phyloP scores from a whole-genome alignment of 2,329 filamentous ascomycete species.

The Sordariomycetes sp. region DNA sequence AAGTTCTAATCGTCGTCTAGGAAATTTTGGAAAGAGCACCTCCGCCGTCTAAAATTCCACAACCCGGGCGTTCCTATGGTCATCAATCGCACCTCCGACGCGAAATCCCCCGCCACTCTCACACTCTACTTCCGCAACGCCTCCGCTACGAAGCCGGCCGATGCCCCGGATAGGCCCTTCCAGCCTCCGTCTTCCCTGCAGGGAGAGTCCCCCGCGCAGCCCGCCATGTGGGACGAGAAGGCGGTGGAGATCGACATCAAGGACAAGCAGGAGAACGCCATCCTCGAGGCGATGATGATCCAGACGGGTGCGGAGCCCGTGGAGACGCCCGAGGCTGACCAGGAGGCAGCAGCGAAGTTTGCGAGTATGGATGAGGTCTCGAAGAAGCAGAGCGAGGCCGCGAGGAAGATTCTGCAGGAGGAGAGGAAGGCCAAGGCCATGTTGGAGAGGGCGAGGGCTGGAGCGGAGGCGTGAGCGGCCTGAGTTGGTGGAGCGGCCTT shows the following conservation, averaged over 20 bases:
- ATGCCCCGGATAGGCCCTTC: constrained; percentile 17
- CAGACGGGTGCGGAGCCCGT: constrained; percentile 51
- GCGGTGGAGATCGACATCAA: constrained; percentile 53
- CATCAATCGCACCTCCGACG: constrained; percentile 56
- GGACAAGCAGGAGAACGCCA: constrained; percentile 46
- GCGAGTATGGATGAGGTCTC: constrained; percentile 40
- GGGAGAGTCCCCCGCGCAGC: constrained; percentile 36
- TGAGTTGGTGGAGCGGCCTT: too few relatives aligned
- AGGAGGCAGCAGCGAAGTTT: constrained; percentile 43
- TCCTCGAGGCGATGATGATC: constrained; percentile 50
- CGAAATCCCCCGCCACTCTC: constrained; percentile 47
- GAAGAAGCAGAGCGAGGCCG: constrained; percentile 41
- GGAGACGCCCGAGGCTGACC: constrained; percentile 47
- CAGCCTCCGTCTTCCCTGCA: constrained; percentile 35
- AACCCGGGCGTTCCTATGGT: constrained; percentile 81
- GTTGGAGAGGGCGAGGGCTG: constrained; percentile 28
- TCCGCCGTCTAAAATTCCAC: constrained; percentile 86
- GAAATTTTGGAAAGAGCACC: constrained; percentile 77
- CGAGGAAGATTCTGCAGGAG: constrained; percentile 40
- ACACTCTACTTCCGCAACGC: constrained; percentile 51
- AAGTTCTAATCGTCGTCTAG: constrained; percentile 34
- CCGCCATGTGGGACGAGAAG: constrained; percentile 36
- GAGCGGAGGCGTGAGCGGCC: constrained; percentile 10
- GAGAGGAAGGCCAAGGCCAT: constrained; percentile 50
- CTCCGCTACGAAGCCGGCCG: constrained; percentile 13